A percentile compares a stretch with the other conserved stretches of the same genome.
Evolutionary conservation across 371 early-diverging fungal genomes (phyloP).

Genomic region (Apophysomyces ossiformis): DNA sequence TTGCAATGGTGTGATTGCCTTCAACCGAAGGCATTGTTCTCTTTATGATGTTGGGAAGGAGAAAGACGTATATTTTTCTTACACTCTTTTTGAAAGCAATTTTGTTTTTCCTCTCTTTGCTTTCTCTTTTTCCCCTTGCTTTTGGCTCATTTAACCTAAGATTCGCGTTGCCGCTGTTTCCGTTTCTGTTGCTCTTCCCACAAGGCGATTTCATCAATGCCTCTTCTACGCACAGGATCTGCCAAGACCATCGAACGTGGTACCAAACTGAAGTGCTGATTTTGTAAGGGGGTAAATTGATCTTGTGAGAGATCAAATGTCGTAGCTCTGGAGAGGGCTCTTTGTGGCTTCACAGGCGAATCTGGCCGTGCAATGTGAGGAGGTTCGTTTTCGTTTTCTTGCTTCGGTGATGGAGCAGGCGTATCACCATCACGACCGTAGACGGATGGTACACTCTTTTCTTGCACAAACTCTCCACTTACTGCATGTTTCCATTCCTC

Average conservation of each 20-base stretch:
- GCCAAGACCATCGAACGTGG: conserved; percentile 38
- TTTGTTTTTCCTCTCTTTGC: not conserved
- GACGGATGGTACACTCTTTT: not conserved
- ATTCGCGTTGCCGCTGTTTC: conserved; percentile 7
- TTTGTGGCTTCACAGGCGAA: not conserved
- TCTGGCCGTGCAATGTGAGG: no score
- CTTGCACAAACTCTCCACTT: not conserved
- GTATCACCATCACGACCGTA: no score
- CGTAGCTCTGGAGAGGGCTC: not conserved
- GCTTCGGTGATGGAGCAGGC: no score
- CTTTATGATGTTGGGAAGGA: not conserved
- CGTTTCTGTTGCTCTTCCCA: conserved; percentile 40
- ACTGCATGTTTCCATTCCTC: conserved; percentile 4
- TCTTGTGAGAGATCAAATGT: conserved; percentile 1
- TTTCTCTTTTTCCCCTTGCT: not conserved
- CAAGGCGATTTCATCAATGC: conserved; percentile 47
- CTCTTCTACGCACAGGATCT: conserved; percentile 46
- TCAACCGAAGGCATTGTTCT: not conserved
- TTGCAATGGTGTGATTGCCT: no score
- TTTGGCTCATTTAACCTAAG: not conserved
- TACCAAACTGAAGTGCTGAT: conserved; percentile 32
- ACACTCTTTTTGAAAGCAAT: not conserved
- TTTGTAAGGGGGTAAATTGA: conserved; percentile 2
- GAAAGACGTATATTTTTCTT: not conserved
- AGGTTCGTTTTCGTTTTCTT: no score